Evolutionary conservation across 495 filamentous ascomycete species (phyloP), one percentile per base, ranked within the genome.

Genomic region (Lentithecium fluviatile): DNA sequence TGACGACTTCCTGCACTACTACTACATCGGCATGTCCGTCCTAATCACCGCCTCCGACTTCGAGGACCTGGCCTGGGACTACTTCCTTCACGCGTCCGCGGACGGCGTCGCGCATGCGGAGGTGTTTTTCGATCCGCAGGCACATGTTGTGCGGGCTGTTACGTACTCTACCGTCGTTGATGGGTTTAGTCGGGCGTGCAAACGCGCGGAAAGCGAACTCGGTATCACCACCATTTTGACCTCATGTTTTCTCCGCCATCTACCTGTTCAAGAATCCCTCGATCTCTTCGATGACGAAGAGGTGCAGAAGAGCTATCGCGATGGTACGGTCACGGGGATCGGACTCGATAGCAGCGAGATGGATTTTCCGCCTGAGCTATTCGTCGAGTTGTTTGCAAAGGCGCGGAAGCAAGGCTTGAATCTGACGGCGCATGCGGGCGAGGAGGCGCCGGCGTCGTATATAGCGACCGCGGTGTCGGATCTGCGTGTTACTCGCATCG

Each of bases 71-170:
- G 86, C 88, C 20, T 91, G 84, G 78, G 77, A 80, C 32, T 92
- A 91, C 72, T 87, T 91, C 73, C 52, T 75, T 38, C 82, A 78
- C 49, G 88, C 86, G 1, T 78, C 85, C 52, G 68, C 74, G 0
- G 83, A 88, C 63, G 83, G 83, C 50, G 86, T 90, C 7, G 77
- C 82, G 36, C 88, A 91, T 60, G 86, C 86, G 2, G 89, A 93
- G 65, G 80, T 90, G 51, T 91, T 89, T 74, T 91, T 90, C 74
- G 88, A 91, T 69, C 88, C 88, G 7, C 87, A 91, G 64, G 86
- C 86, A 3, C 88, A 93, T 69, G 76, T 79, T 13, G 68, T 70
- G n/a, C 80, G 88, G 21, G 83, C 83, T 13, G 71, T 93, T 8
- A n/a, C 75, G 12, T 85, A 86, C 64, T 58, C 73, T 0, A 85